Conservation (phyloP, 306 rosid genomes). For the Trichosanthes cucumerina region DNA sequence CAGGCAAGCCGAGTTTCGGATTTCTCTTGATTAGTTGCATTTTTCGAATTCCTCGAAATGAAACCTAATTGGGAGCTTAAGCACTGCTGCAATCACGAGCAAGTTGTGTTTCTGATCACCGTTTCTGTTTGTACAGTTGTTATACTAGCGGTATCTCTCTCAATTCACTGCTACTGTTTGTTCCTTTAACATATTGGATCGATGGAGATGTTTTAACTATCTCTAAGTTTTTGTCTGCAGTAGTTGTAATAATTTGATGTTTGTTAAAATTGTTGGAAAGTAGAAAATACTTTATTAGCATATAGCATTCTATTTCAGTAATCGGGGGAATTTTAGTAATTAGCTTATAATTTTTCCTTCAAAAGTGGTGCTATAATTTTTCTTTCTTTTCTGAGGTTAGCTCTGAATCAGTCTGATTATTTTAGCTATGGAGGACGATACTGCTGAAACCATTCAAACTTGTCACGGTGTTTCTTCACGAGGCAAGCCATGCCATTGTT, state of each 20-base stretch:
- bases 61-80: conserved; percentile 78
- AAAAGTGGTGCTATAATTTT: background rate
- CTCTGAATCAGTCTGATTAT: conserved; percentile 11
- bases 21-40: background rate
- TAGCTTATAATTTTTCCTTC: background rate
- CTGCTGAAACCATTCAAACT: conserved; percentile 87
- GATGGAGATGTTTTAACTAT: background rate
- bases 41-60: conserved; percentile 19
- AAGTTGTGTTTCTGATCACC: conserved; percentile 49
- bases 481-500: conserved; percentile 90
- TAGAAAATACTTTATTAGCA: background rate
- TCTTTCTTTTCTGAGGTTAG: background rate
- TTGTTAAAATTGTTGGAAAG: background rate
- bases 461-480: conserved; percentile 84
- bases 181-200: background rate
- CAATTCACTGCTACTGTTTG: background rate
- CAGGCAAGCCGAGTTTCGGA: background rate
- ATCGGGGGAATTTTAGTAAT: background rate
- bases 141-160: conserved; percentile 46
- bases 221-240: background rate
- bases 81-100: conserved; percentile 75
- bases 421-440: conserved; percentile 83
- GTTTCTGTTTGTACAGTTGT: conserved; percentile 63
- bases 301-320: background rate
- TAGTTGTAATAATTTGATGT: background rate